Evolutionary conservation across 75 land plant species (phyloP), one percentile per base, ranked within the genome.

Genomic region (Selaginella moellendorffii): DNA sequence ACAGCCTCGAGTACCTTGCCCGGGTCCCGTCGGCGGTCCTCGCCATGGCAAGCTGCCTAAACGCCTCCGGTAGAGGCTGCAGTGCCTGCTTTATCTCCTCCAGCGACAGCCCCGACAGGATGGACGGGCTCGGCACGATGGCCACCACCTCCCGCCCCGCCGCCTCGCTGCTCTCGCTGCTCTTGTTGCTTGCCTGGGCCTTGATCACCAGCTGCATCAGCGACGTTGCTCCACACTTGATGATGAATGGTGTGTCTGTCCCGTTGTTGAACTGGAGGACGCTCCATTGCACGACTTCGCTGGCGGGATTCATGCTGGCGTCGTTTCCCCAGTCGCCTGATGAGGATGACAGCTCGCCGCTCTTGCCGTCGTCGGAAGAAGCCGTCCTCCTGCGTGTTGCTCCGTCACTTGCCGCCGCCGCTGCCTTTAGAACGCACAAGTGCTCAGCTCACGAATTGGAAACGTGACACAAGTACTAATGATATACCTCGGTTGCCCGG

Each of bases 1-100:
- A 92, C 25, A 92, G 73, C 29, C 97, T 68, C 18, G 86, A 78
- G 62, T 88, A 92, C 29, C 97, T 70, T 27, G 97, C 97, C 29
- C 97, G 70, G 17, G 95, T 92, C 24, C 95, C 95, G 69, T 92
- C 97, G 5, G 89, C 95, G 12, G 97, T 88, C 51, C 89, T 75
- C 28, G 97, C 97, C 29, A 92, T 69, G 21, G 97, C 84, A 54
- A 92, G 72, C 74, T 85, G 81, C 64, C 90, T 77, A 20, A 92
- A 63, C 10, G 95, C 83, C 63, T 85, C 97, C 0, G 97, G 97
- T 9, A 92, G 77, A 25, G 81, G 80, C 10, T 78, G 68, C 60
- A 92, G 80, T 14, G 78, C 71, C 31, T 74, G 68, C 56, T 78
- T 85, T 54, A 92, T 88, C 51, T 92, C 97, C 46, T 56, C 59